Percentiles rank a stretch among this genome's conserved stretches.
Evolutionary conservation across 345 rosid genomes (phyloP).

Genomic region (Syzygium oleosum): DNA sequence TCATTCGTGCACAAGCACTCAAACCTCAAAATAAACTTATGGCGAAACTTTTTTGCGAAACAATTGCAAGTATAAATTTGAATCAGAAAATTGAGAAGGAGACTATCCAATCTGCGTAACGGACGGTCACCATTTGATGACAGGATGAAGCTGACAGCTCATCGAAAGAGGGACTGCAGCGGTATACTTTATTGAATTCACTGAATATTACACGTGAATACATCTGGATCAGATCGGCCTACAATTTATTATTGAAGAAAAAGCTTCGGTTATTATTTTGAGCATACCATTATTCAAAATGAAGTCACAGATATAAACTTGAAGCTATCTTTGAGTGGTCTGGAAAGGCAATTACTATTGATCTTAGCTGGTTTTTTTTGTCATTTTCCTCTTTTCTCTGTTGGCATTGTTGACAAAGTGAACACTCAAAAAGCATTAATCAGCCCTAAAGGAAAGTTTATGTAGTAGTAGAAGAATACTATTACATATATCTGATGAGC

Average conservation of each 20-base stretch:
- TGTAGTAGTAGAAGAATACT: not conserved
- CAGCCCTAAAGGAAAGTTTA: not conserved
- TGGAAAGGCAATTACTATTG: not conserved
- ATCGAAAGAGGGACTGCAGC: not conserved
- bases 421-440: not conserved
- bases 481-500: not conserved
- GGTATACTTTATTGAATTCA: not conserved
- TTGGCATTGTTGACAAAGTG: not conserved
- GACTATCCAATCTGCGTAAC: not conserved
- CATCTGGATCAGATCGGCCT: not conserved
- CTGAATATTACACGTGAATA: not conserved
- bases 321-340: not conserved
- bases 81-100: not conserved
- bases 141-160: not conserved
- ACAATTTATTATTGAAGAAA: not conserved
- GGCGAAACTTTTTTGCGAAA: not conserved
- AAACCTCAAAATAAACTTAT: not conserved
- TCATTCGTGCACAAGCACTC: not conserved
- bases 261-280: not conserved
- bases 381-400: not conserved
- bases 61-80: not conserved
- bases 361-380: not conserved
- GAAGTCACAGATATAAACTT: not conserved
- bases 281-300: not conserved
- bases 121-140: not conserved